Conservation (phyloP, 1,284 basidiomycete genomes). For the Fomes fomentarius region DNA sequence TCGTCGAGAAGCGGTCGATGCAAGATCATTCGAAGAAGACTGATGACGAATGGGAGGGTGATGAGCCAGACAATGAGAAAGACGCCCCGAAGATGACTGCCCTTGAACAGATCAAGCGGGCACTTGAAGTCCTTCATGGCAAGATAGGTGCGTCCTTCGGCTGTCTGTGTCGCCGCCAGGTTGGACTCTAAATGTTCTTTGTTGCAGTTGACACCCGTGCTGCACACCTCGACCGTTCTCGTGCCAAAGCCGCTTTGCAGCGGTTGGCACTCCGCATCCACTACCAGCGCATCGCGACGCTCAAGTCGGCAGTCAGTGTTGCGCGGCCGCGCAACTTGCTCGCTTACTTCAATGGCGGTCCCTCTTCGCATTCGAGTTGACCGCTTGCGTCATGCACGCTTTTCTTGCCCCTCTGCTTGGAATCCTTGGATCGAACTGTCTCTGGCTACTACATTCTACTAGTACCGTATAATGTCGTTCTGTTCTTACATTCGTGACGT, state of each 20-base stretch:
- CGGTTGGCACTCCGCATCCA: slow-evolving; percentile 62
- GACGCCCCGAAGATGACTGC: slow-evolving; percentile 40
- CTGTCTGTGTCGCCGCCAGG: background rate
- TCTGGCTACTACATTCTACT: too few relatives aligned
- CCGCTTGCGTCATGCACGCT: background rate
- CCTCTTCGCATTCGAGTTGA: too few relatives aligned
- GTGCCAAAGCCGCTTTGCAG: slow-evolving; percentile 66
- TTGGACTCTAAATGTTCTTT: background rate
- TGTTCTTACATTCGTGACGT: too few relatives aligned
- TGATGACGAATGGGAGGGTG: slow-evolving; percentile 18
- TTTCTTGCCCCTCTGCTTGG: too few relatives aligned
- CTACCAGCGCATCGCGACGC: slow-evolving; percentile 53
- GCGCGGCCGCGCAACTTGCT: slow-evolving; percentile 1
- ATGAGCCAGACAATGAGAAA: background rate
- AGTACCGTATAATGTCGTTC: too few relatives aligned
- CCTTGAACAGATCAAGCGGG: slow-evolving; percentile 49
- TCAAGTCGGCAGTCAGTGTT: slow-evolving; percentile 12
- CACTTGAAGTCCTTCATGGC: slow-evolving; percentile 57
- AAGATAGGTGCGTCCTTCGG: slow-evolving; percentile 57
- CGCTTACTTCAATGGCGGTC: slow-evolving; percentile 1
- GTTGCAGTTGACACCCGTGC: slow-evolving; percentile 67
- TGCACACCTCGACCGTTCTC: slow-evolving; percentile 71
- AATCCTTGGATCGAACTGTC: too few relatives aligned
- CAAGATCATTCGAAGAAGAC: slow-evolving; percentile 21
- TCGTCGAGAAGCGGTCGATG: slow-evolving; percentile 42